Base-by-base conservation (phyloP, 305 asterid genomes). In the Fraxinus sp. region DNA sequence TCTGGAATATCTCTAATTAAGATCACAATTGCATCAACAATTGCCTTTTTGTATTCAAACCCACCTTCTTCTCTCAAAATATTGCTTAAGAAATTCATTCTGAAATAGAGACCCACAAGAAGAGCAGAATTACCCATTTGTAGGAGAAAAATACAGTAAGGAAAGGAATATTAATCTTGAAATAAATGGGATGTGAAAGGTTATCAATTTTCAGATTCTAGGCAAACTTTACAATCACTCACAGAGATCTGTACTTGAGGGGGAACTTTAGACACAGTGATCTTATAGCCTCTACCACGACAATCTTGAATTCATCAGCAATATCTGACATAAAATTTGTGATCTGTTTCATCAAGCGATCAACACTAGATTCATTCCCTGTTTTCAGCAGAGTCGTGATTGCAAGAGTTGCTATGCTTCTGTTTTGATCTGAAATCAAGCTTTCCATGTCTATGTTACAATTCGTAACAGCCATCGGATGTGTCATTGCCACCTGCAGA, bases 21-120 rank as follows among this genome's bases (percentile, higher is more conserved):
- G 85, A 97, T 97, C 84, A 97, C 98, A 90, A 97, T 93, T 24
- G 99, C 94, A 87, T 97, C 98, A 82, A 97, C 98, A 81, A 97
- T 97, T 82, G 99, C 98, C 89, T 95, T 97, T 82, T 97, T 97
- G 91, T 91, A 97, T 86, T 97, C 99, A 70, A 97, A 97, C n/a
- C 99, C 99, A 84, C 99, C 99, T 88, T 97, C 99, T 89, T 97
- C 99, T 84, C 99, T 92, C 93, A 97, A 87, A 86, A 97, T 95
- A 84, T 84, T 97, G 95, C 99, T 95, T 83, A 97, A 90, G 91
- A 97, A 97, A 89, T 92, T 97, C 99, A 97, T 95, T 93, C 98
- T 97, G 79, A 76, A 82, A 52, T 32, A 79, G 85, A 74, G 66
- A 52, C 62, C 33, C 36, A 66, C 74, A 66, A 84, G 18, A 79